Conservation (phyloP, 805 yeast species). For the Metschnikowia gelsemii region DNA sequence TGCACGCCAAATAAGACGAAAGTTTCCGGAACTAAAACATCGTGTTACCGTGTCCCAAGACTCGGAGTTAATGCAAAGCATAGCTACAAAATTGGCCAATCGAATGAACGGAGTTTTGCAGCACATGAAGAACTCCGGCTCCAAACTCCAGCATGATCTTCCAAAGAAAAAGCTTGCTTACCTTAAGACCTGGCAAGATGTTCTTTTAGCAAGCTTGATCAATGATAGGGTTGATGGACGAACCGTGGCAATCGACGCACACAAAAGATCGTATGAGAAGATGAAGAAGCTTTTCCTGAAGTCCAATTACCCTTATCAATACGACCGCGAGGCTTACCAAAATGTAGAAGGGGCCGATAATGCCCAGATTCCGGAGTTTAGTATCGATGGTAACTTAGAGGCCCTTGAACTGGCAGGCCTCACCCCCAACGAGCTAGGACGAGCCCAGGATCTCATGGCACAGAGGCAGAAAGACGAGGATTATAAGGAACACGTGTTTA, state of each 20-base stretch:
- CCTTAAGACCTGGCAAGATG: constrained; percentile 19
- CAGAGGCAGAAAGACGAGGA: constrained; percentile 2
- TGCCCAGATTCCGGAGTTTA: constrained; percentile 15
- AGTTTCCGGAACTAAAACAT: constrained; percentile 5
- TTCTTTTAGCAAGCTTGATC: constrained; percentile 12
- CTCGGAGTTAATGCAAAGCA: constrained; percentile 7
- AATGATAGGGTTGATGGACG: constrained; percentile 2
- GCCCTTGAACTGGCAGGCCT: constrained; percentile 11
- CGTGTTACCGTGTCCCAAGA: constrained; percentile 1
- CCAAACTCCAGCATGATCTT: not conserved
- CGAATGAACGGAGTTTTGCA: constrained; percentile 10
- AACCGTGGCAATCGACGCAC: constrained; percentile 10
- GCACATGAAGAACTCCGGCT: not conserved
- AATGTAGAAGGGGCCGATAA: constrained; percentile 8
- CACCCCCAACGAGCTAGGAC: not conserved
- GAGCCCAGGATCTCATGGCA: constrained; percentile 3
- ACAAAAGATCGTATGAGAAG: constrained; percentile 21
- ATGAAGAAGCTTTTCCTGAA: constrained; percentile 30
- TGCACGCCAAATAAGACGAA: too few species aligned
- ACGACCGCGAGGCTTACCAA: constrained; percentile 20
- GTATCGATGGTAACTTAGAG: constrained; percentile 11
- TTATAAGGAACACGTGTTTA: constrained; percentile 12
- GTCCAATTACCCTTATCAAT: constrained; percentile 29
- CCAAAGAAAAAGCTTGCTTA: not conserved
- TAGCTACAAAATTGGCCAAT: constrained; percentile 18